Percentiles rank a stretch among this genome's conserved stretches.
Conservation (phyloP, 2,329 filamentous ascomycete species). For the Fusarium luffae region DNA sequence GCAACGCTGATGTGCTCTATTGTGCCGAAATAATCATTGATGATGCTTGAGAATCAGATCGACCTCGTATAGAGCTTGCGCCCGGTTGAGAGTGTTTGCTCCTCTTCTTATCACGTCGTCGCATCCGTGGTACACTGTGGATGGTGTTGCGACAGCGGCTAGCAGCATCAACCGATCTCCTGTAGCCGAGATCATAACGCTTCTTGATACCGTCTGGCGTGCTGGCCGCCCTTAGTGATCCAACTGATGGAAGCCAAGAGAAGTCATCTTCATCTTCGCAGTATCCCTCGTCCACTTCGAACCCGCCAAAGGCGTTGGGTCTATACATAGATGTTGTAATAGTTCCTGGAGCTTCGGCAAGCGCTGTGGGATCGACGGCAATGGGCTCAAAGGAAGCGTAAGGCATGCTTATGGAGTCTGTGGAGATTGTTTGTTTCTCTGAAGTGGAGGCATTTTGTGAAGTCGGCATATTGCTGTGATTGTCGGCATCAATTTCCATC, state of each 20-base stretch:
- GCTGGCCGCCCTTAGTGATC: slow-evolving; percentile 10
- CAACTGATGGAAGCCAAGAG: slow-evolving; percentile 41
- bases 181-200: slow-evolving; percentile 40
- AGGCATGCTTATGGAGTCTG: not conserved
- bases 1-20: not conserved
- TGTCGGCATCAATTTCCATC: slow-evolving; percentile 34
- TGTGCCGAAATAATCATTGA: slow-evolving; percentile 5
- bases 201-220: slow-evolving; percentile 33
- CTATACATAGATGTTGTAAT: slow-evolving; percentile 2
- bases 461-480: not conserved
- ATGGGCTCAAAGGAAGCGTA: slow-evolving; percentile 4
- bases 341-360: slow-evolving; percentile 3
- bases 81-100: slow-evolving; percentile 19
- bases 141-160: slow-evolving; percentile 41
- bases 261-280: slow-evolving; percentile 44
- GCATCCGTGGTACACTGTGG: slow-evolving; percentile 42
- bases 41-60: slow-evolving; percentile 3
- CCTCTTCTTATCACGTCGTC: slow-evolving; percentile 43
- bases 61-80: slow-evolving; percentile 8
- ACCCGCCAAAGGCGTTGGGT: slow-evolving; percentile 5
- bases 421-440: not conserved
- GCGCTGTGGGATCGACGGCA: slow-evolving; percentile 2
- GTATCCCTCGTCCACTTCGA: slow-evolving; percentile 48
- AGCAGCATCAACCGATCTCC: slow-evolving; percentile 42
- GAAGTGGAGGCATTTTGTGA: not conserved